These are phyloP conservation scores for Metschnikowia henanensis DNA, from an alignment of 805 yeast genomes.

Conservation along the genomic window DNA sequence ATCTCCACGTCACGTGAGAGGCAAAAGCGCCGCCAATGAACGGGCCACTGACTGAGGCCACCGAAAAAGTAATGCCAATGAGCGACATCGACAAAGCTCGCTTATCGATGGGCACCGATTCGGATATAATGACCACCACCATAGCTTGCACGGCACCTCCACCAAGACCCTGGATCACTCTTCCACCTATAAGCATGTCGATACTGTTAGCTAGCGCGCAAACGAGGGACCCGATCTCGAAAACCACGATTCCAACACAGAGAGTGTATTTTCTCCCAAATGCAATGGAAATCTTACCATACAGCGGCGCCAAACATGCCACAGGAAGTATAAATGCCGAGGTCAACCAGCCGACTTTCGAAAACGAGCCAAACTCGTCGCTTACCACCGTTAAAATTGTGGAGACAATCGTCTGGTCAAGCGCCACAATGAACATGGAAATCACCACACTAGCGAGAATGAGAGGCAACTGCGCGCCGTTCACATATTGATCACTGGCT, in stretches of 20 bases:
- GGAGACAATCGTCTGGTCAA: constrained; percentile 60
- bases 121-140: constrained; percentile 57
- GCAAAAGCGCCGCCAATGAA: constrained; percentile 67
- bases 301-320: constrained; percentile 53
- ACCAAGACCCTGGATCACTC: constrained; percentile 71
- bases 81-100: constrained; percentile 40
- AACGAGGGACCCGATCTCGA: constrained; percentile 62
- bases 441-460: constrained; percentile 31
- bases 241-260: constrained; percentile 48
- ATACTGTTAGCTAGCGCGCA: constrained; percentile 55
- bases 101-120: constrained; percentile 46
- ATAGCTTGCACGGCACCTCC: constrained; percentile 66
- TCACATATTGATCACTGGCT: constrained; percentile 35
- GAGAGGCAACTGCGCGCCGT: constrained; percentile 27
- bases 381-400: constrained; percentile 53
- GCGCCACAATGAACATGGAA: constrained; percentile 41
- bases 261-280: constrained; percentile 57
- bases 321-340: constrained; percentile 55
- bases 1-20: constrained; percentile 62
- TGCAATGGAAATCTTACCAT: constrained; percentile 57
- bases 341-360: constrained; percentile 58
- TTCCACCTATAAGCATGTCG: constrained; percentile 66
- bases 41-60: constrained; percentile 60
- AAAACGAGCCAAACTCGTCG: constrained; percentile 47
- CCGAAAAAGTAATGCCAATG: constrained; percentile 44